Conservation (phyloP, 345 rosid species). For the Ceriops decandra region DNA sequence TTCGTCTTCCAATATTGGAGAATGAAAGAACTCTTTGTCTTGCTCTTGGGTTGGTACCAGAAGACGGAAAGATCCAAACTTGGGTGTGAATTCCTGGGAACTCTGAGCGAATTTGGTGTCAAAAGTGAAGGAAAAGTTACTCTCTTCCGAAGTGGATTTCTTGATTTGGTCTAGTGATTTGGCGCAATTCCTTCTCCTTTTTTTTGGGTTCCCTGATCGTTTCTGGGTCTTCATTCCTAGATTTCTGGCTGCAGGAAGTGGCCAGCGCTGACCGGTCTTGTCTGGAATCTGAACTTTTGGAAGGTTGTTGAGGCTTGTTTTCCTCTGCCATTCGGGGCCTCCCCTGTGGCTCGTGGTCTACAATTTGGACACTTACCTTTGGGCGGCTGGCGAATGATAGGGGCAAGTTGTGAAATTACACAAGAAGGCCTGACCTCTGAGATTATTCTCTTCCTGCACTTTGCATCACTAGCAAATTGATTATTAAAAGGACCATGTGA, state of each 20-base stretch:
- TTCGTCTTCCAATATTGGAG: background rate
- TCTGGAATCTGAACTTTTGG: conserved; percentile 6
- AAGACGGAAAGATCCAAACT: conserved; percentile 26
- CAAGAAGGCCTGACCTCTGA: background rate
- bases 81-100: conserved; percentile 23
- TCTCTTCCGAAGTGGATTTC: background rate
- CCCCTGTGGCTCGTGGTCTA: too few relatives aligned
- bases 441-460: background rate
- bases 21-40: background rate
- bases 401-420: background rate
- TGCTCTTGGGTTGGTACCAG: background rate
- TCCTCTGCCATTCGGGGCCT: background rate
- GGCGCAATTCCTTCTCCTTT: conserved; percentile 21
- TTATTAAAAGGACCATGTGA: too few relatives aligned
- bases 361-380: background rate
- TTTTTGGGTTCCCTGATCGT: conserved; percentile 9
- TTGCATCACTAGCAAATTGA: background rate
- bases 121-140: conserved; percentile 17
- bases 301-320: background rate
- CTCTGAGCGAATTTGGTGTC: conserved; percentile 16
- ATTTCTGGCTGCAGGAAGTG: background rate
- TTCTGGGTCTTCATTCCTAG: conserved; percentile 10
- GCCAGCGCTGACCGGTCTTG: conserved; percentile 1
- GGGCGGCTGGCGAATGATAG: background rate
- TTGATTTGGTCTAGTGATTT: conserved; percentile 10